These are phyloP conservation scores for Salvia miltiorrhiza DNA, from an alignment of 257 asterid species.

Conservation along the genomic window DNA sequence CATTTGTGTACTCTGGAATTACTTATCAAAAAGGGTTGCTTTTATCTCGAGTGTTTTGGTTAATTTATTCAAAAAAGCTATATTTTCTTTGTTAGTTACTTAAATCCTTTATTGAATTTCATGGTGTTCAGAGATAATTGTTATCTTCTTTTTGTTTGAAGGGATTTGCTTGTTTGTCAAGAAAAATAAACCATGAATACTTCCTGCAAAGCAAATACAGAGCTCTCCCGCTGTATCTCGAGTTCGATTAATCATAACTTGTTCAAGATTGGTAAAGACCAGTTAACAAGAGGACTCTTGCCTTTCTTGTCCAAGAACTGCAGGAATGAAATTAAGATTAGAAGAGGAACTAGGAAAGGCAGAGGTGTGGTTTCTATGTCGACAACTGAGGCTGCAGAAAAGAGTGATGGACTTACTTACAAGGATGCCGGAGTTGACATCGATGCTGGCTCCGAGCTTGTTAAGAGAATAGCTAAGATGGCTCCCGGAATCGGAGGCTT, in stretches of 20 bases:
- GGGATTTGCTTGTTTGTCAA: neutral
- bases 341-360: slow-evolving; percentile 24
- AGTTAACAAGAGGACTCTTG: slow-evolving; percentile 14
- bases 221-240: slow-evolving; percentile 20
- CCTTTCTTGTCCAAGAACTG: slow-evolving; percentile 23
- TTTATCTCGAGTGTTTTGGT: neutral
- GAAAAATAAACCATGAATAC: slow-evolving; percentile 31
- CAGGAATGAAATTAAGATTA: slow-evolving; percentile 15
- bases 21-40: neutral
- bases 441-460: slow-evolving; percentile 96
- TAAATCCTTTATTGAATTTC: neutral
- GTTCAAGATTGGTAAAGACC: slow-evolving; percentile 11
- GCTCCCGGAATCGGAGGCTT: slow-evolving; percentile 98
- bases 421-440: slow-evolving; percentile 96
- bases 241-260: slow-evolving; percentile 16
- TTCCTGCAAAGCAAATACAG: slow-evolving; percentile 33
- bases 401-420: slow-evolving; percentile 56
- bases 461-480: slow-evolving; percentile 83
- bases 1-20: neutral
- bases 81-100: neutral
- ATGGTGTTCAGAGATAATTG: neutral
- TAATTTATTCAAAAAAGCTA: neutral
- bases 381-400: slow-evolving; percentile 26
- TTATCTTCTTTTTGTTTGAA: slow-evolving; percentile 1
- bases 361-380: slow-evolving; percentile 29